Evolutionary conservation across 2,329 filamentous ascomycete species (phyloP), one percentile per base, ranked within the genome.

Genomic region (Aspergillus sp.): DNA sequence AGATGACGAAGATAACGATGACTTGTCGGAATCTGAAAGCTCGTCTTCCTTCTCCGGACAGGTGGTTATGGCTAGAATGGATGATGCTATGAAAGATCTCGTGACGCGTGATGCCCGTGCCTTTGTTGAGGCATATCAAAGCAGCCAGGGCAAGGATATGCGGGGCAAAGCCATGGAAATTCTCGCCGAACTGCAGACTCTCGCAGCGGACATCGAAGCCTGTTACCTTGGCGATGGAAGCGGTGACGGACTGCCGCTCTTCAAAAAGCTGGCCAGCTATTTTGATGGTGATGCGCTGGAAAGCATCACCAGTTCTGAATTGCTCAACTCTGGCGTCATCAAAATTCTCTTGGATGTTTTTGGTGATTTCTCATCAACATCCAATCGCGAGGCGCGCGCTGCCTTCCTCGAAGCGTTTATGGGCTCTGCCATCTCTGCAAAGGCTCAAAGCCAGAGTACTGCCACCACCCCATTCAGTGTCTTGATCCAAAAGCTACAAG

Each of bases 321-420:
- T 99, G 29, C 83, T 97, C 48, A 91, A 89, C 25, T 97, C 94
- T 1, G 90, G 91, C 16, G 84, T 99, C 50, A 92, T 99, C 10
- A 85, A 89, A 42, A 86, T 90, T 9, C 78, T 99, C 2, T 81
- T 97, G 41, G 83, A 89, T 29, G 83, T 96, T 9, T 91, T 99
- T 66, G 89, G 86, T 62, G 87, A 88, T 55, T 78, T 85, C 0
- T 81, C 89, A 3, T n/a, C 60, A 4, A 43, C 62, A 10, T 61
- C 59, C 19, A 67, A 66, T 55, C 69, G 67, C 14, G 63, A 87
- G 54, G 90, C 92, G 40, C 87, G 91, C 60, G 85, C 89, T 2
- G 86, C 88, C 14, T 97, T 99, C 69, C 78, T 97, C 11, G 87
- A 95, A 65, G 87, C 93, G 3, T 99, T 99, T 73, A 96, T 97